These are phyloP conservation scores for Pseudovirgaria hyperparasitica DNA, from an alignment of 2,329 filamentous ascomycete species.

Conservation along the genomic window DNA sequence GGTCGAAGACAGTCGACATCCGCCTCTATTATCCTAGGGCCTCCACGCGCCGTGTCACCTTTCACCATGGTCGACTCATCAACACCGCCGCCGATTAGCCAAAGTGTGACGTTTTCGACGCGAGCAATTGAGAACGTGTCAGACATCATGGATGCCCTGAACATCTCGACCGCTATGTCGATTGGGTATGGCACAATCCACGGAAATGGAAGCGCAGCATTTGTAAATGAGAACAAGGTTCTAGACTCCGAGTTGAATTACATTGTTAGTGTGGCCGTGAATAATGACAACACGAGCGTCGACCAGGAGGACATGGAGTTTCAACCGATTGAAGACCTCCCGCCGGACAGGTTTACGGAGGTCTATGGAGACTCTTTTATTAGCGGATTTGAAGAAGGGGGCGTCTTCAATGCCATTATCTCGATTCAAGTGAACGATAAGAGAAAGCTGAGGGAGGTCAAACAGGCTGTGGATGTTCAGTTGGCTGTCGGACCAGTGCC, in stretches of 20 bases:
- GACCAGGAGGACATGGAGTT: constrained; percentile 12
- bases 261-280: constrained; percentile 16
- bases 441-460: constrained; percentile 17
- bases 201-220: constrained; percentile 17
- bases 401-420: constrained; percentile 21
- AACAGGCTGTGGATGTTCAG: constrained; percentile 18
- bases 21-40: no score
- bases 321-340: constrained; percentile 14
- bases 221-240: constrained; percentile 18
- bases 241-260: constrained; percentile 19
- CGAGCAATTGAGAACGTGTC: constrained; percentile 20
- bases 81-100: constrained; percentile 14
- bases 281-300: constrained; percentile 12
- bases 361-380: constrained; percentile 23
- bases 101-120: constrained; percentile 18
- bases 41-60: no score
- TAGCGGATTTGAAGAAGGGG: constrained; percentile 19
- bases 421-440: constrained; percentile 20
- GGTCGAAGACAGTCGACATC: no score
- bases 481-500: constrained; percentile 14
- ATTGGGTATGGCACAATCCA: constrained; percentile 27
- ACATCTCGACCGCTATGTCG: constrained; percentile 24
- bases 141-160: constrained; percentile 27
- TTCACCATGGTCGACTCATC: no score
- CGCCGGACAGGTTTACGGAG: constrained; percentile 17